Percentiles rank a stretch among this genome's conserved stretches.
Evolutionary conservation across 805 yeast genomes (phyloP).

Genomic region (Monosporozyma unispora): DNA sequence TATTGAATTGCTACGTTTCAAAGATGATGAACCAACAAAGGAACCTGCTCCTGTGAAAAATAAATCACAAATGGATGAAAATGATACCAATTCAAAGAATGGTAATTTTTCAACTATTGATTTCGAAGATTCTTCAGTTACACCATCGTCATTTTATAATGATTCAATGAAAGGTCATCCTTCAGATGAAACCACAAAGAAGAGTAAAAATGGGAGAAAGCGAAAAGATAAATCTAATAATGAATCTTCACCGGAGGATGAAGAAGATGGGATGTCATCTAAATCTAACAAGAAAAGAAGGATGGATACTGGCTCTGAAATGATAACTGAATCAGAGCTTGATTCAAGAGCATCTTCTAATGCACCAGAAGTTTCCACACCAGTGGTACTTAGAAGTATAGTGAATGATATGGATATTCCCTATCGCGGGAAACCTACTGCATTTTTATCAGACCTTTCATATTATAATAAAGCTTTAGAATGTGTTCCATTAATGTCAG

Average conservation of each 20-base stretch:
- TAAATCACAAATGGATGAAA: too few relatives aligned
- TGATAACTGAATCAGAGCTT: background rate
- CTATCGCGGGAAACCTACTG: conserved; percentile 17
- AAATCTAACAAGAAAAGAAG: conserved; percentile 3
- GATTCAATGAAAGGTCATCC: background rate
- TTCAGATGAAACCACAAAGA: background rate
- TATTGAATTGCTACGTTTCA: conserved; percentile 21
- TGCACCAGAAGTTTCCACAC: conserved; percentile 1
- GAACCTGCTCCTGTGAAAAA: background rate
- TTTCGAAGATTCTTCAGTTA: background rate
- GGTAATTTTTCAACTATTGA: background rate
- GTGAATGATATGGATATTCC: conserved; percentile 23
- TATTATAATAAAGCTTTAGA: conserved; percentile 21
- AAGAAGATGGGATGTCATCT: background rate
- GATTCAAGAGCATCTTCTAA: conserved; percentile 1
- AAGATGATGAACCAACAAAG: conserved; percentile 22
- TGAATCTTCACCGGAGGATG: background rate
- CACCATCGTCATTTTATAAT: background rate
- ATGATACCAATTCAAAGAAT: background rate
- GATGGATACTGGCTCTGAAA: background rate
- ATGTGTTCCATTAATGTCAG: conserved; percentile 8
- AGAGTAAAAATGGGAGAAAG: background rate
- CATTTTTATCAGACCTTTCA: conserved; percentile 11
- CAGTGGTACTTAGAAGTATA: conserved; percentile 15
- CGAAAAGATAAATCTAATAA: background rate